Conservation (phyloP, 2,329 filamentous ascomycete species). For the Rhynchosporium secalis region DNA sequence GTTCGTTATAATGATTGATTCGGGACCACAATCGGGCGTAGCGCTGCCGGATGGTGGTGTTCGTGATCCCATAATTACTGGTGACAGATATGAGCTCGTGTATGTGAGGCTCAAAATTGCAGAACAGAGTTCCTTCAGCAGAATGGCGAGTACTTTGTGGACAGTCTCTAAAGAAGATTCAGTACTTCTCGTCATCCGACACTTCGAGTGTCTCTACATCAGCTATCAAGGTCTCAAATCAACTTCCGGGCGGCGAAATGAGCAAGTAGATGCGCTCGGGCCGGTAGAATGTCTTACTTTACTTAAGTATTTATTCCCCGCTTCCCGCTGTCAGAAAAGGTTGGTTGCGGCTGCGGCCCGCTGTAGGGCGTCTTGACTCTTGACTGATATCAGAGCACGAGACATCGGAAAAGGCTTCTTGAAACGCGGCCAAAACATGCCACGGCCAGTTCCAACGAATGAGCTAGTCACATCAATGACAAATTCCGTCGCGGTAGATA, state of each 20-base stretch:
- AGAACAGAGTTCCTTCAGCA: background rate
- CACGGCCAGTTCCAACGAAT: background rate
- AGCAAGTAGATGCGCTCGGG: constrained; percentile 11
- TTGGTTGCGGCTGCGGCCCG: constrained; percentile 12
- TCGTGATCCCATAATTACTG: no score
- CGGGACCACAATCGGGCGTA: no score
- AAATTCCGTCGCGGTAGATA: no score
- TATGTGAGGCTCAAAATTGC: background rate
- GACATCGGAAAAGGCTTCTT: background rate
- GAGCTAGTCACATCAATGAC: no score
- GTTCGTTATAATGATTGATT: no score
- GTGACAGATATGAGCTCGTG: background rate
- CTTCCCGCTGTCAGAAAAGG: background rate
- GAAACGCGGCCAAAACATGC: background rate
- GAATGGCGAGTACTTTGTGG: no score
- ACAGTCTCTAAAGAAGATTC: no score
- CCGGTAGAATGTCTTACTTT: constrained; percentile 1
- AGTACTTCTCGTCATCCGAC: no score
- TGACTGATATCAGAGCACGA: background rate
- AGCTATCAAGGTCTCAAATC: no score
- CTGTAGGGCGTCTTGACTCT: background rate
- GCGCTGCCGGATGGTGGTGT: no score
- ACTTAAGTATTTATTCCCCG: background rate
- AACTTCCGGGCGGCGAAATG: no score
- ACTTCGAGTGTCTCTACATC: no score